Conservation (phyloP, 129 eudicot genomes). For the Chrysanthemum seticuspe region DNA sequence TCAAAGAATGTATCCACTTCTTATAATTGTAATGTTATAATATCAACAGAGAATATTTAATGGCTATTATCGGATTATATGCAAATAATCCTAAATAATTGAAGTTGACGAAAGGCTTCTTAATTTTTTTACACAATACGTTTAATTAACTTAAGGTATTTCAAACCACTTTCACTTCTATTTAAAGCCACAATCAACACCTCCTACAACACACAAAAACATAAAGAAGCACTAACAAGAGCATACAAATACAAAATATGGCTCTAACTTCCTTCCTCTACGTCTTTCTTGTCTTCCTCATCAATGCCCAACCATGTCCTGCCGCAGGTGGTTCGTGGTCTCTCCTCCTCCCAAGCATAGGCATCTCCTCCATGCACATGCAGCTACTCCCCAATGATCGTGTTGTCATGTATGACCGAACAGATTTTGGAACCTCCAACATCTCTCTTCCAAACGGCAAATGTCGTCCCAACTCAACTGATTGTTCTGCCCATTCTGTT, state of each 20-base stretch:
- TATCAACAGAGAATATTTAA: too few relatives aligned
- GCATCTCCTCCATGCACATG: conserved; percentile 87
- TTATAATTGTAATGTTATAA: too few relatives aligned
- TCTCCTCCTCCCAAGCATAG: conserved; percentile 43
- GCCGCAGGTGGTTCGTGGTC: conserved; percentile 24
- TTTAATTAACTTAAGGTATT: not conserved
- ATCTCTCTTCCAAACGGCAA: conserved; percentile 49
- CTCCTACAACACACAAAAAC: too few relatives aligned
- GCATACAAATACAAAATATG: too few relatives aligned
- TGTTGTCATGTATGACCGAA: conserved; percentile 66
- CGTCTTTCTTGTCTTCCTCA: not conserved
- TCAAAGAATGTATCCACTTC: too few relatives aligned
- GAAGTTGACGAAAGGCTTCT: not conserved
- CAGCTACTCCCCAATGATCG: conserved; percentile 66
- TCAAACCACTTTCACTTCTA: too few relatives aligned
- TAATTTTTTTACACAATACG: not conserved
- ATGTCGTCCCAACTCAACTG: conserved; percentile 49
- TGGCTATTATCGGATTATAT: too few relatives aligned
- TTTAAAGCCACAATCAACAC: too few relatives aligned
- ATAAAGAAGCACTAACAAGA: too few relatives aligned
- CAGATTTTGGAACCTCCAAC: conserved; percentile 65
- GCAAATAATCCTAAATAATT: too few relatives aligned
- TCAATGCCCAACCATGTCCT: conserved; percentile 10
- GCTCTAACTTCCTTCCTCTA: too few relatives aligned
- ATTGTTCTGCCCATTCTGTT: conserved; percentile 84